Evolutionary conservation across 2,329 filamentous ascomycete genomes (phyloP).

Genomic region (Fusarium sp.): DNA sequence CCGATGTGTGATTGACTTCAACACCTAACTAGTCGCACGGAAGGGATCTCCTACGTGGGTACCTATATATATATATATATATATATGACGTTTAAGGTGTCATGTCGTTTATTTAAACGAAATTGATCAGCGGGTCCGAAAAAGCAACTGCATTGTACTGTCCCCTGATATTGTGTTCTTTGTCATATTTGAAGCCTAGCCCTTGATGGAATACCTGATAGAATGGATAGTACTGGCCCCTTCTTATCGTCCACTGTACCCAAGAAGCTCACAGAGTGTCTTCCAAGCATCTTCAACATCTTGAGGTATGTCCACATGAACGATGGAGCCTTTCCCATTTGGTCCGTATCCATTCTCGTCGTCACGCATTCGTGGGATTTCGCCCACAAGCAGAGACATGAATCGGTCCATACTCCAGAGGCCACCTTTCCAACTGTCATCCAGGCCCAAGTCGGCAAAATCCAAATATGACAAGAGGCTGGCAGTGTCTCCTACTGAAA

Average conservation of each 20-base stretch:
- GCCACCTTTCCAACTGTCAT: background rate
- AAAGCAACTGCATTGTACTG: no score
- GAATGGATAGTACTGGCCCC: background rate
- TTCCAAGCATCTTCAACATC: conserved; percentile 26
- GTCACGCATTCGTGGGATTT: conserved; percentile 39
- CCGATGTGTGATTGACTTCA: background rate
- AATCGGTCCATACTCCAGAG: conserved; percentile 37
- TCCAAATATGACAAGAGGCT: conserved; percentile 5
- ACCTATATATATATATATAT: no score
- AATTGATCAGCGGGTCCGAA: background rate
- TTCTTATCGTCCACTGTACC: conserved; percentile 6
- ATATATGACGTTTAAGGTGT: background rate
- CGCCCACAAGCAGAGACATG: conserved; percentile 34
- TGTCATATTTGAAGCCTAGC: no score
- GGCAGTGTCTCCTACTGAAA: background rate
- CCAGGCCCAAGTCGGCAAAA: background rate
- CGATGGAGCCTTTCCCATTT: conserved; percentile 33
- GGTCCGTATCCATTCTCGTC: conserved; percentile 37
- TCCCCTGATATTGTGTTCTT: no score
- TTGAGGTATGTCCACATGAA: conserved; percentile 28
- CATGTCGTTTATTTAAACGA: background rate
- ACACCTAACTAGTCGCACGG: background rate
- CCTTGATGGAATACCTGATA: no score
- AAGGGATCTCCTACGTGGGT: background rate
- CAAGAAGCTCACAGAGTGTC: conserved; percentile 10